These are phyloP conservation scores for Podospora pseudoanserina DNA, from an alignment of 495 filamentous ascomycete genomes.

Conservation along the genomic window DNA sequence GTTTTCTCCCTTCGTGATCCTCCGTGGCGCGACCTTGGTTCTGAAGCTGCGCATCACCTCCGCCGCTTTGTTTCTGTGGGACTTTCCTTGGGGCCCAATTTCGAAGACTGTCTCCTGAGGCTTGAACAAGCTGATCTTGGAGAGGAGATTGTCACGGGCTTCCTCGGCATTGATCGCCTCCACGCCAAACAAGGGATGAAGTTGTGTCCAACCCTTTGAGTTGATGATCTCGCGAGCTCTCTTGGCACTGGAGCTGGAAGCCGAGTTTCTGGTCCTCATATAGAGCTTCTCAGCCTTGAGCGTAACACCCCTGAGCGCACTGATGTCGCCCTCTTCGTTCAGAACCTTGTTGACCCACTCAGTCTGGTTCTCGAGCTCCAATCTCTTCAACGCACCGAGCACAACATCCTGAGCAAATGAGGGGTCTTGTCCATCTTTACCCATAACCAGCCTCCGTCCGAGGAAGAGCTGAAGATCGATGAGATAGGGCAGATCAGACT, in stretches of 20 bases:
- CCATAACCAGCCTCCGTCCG: constrained; percentile 70
- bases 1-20: constrained; percentile 30
- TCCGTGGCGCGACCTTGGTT: constrained; percentile 55
- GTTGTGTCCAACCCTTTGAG: constrained; percentile 61
- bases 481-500: constrained; percentile 83
- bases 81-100: constrained; percentile 66
- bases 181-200: constrained; percentile 75
- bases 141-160: constrained; percentile 78
- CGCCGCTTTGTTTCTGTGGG: constrained; percentile 62
- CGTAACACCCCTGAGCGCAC: constrained; percentile 64
- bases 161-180: constrained; percentile 58
- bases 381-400: constrained; percentile 67
- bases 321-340: constrained; percentile 69
- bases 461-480: constrained; percentile 95
- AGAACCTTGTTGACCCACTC: constrained; percentile 79
- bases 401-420: constrained; percentile 79
- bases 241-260: constrained; percentile 82
- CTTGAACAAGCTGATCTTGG: constrained; percentile 77
- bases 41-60: constrained; percentile 72
- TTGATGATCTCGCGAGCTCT: constrained; percentile 69
- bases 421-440: constrained; percentile 50
- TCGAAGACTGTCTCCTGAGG: constrained; percentile 95
- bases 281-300: constrained; percentile 92
- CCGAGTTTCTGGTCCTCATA: constrained; percentile 79
- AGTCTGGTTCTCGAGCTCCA: constrained; percentile 63